A percentile compares a stretch with the other conserved stretches of the same genome.
These are phyloP conservation scores for Umbelopsis ramanniana DNA, from an alignment of 192 early-diverging fungal species.

Conservation along the genomic window DNA sequence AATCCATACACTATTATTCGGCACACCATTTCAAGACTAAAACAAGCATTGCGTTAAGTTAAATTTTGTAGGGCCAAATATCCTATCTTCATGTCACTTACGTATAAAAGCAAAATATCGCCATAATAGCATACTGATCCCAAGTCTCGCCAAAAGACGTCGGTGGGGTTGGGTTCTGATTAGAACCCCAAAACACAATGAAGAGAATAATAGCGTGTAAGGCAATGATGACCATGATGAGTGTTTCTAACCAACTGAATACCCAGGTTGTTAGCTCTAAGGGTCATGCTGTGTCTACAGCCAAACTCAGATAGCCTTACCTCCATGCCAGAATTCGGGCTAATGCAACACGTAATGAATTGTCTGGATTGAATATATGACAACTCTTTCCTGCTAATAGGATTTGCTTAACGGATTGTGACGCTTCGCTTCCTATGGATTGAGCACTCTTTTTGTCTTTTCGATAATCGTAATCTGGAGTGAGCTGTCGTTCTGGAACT, in stretches of 20 bases:
- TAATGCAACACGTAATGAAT: conserved; percentile 42
- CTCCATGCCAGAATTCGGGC: conserved; percentile 44
- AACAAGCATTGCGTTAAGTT: background rate
- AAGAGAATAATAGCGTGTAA: conserved; percentile 49
- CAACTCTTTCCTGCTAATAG: conserved; percentile 35
- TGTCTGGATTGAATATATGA: conserved; percentile 48
- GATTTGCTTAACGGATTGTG: background rate
- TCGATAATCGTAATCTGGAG: conserved; percentile 4
- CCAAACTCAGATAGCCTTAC: conserved; percentile 32
- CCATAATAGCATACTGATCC: conserved; percentile 53
- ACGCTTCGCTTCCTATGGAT: background rate
- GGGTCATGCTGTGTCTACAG: background rate
- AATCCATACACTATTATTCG: conserved; percentile 39
- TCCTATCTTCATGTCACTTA: conserved; percentile 26
- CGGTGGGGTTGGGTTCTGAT: conserved; percentile 26
- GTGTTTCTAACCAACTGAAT: conserved; percentile 52
- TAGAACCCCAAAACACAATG: conserved; percentile 39
- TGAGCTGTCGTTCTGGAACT: conserved; percentile 1
- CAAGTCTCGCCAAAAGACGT: conserved; percentile 48
- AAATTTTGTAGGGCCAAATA: background rate
- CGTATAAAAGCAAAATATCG: conserved; percentile 58
- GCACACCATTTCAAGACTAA: background rate
- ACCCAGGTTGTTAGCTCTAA: conserved; percentile 1
- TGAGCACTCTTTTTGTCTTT: conserved; percentile 11
- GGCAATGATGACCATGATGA: conserved; percentile 49